Evolutionary conservation across 2,329 filamentous ascomycete species (phyloP).

Genomic region (Didymellaceae sp.): DNA sequence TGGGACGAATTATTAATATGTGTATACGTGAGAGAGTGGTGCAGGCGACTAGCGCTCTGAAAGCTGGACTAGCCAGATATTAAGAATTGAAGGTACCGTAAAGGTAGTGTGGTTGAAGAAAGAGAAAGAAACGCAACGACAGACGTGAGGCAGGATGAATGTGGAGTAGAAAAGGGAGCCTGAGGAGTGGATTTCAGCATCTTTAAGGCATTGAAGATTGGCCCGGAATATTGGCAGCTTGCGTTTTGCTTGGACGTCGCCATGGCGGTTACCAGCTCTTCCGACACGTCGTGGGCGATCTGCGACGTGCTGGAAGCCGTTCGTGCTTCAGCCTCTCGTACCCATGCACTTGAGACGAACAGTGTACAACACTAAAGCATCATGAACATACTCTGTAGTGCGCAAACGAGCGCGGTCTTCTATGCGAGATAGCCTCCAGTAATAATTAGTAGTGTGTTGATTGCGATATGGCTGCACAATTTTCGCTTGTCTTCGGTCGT

Average conservation of each 20-base stretch:
- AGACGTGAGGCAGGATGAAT: constrained; percentile 39
- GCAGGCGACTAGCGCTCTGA: constrained; percentile 49
- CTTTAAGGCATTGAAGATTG: constrained; percentile 49
- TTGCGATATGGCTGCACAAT: not conserved
- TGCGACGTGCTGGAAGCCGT: constrained; percentile 48
- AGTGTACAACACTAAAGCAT: constrained; percentile 4
- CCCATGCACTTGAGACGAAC: constrained; percentile 29
- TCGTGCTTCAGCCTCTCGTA: constrained; percentile 45
- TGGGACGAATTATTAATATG: constrained; percentile 36
- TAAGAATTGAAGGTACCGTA: constrained; percentile 40
- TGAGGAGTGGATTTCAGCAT: constrained; percentile 41
- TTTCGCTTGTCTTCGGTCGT: constrained; percentile 1
- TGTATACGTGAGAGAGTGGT: constrained; percentile 29
- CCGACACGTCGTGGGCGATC: constrained; percentile 41
- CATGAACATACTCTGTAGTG: not conserved
- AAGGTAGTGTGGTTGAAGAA: constrained; percentile 28
- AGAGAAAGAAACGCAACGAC: constrained; percentile 34
- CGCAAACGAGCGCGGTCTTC: not conserved
- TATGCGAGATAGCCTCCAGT: not conserved
- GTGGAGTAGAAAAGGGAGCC: constrained; percentile 39
- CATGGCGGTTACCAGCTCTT: constrained; percentile 38
- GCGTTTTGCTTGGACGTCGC: constrained; percentile 32
- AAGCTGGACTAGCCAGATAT: constrained; percentile 50
- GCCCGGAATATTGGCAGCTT: constrained; percentile 30
- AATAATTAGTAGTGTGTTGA: no score